A percentile compares a stretch with the other conserved stretches of the same genome.
phyloP scores from a whole-genome alignment of 192 early-diverging fungal genomes.

The Neocallimastix lanati region DNA sequence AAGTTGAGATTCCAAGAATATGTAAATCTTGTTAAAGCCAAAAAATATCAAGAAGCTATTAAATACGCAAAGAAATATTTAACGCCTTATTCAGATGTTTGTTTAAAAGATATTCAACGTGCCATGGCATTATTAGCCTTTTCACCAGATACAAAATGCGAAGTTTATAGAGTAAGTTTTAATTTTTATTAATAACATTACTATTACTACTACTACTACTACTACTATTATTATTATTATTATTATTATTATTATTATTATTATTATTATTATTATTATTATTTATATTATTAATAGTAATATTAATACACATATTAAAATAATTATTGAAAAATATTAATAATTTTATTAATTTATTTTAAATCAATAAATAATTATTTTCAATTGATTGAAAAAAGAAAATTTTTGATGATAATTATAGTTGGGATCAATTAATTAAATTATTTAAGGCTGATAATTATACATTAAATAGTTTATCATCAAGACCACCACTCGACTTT shows the following conservation, averaged over 20 bases:
- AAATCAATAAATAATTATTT: too few relatives aligned
- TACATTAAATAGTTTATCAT: constrained; percentile 70
- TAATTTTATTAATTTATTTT: too few relatives aligned
- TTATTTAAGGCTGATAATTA: constrained; percentile 78
- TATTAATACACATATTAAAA: too few relatives aligned
- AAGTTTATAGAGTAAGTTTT: constrained; percentile 52
- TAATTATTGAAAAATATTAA: too few relatives aligned
- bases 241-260: background rate
- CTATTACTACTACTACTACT: background rate
- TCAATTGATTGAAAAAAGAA: constrained; percentile 10
- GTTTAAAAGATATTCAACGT: constrained; percentile 65
- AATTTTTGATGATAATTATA: constrained; percentile 33
- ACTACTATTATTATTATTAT: background rate
- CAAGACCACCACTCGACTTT: constrained; percentile 65
- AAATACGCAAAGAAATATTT: constrained; percentile 73
- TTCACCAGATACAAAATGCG: constrained; percentile 49
- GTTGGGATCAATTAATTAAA: constrained; percentile 61
- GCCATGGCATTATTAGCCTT: constrained; percentile 85
- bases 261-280: background rate
- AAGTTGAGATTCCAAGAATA: constrained; percentile 87
- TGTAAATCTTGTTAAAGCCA: constrained; percentile 62
- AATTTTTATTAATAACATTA: background rate
- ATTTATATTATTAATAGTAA: too few relatives aligned
- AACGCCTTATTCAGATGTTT: constrained; percentile 50
- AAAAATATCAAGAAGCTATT: constrained; percentile 53